Evolutionary conservation across 495 filamentous ascomycete species (phyloP), one percentile per base, ranked within the genome.

Genomic region (Poronia punctata): DNA sequence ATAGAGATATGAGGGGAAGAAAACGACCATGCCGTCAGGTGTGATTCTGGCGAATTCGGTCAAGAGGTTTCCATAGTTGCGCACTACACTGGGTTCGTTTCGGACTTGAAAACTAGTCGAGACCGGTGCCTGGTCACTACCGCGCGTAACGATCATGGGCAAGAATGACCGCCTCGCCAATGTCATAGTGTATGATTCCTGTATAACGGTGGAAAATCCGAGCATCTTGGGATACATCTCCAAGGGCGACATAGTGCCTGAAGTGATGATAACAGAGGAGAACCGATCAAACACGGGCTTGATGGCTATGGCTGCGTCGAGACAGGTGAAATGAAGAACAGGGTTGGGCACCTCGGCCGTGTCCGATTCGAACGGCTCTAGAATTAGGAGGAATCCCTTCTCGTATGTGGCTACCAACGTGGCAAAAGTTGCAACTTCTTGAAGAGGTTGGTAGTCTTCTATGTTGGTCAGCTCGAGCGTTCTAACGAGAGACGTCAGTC

Each of bases 151-250:
- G 51, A 99, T 88, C 83, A 99, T 90, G 2, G 93, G 93, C 12
- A 96, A 64, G 75, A 99, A 99, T 29, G 90, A 94, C 28, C 83
- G 76, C n/a, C 93, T 76, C 1, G 90, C 90, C 12, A 99, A 78
- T 0, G 93, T 96, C 89, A 99, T 97, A 46, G 75, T 77, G 67
- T 97, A 99, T 2, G 93, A 97, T 58, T 97, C 88, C 56, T 96
- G 87, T 21, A 97, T 80, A 11, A 96, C 89, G 8, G 87, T 83
- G 3, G 68, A 72, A 64, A 99, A 99, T 29, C 82, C 84, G 7
- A 99, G 79, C 92, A 99, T 96, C 52, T 95, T 95, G 0, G 93
- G 93, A 57, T 97, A 99, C 88, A 99, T 97, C 59, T 99, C 93
- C 4, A 99, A 61, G 0, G 93, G 93, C 0, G 92, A 96, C 36